Evolutionary conservation across 2,329 filamentous ascomycete genomes (phyloP), one percentile per base, ranked within the genome.

Genomic region (Penicillium aurantiogriseum): DNA sequence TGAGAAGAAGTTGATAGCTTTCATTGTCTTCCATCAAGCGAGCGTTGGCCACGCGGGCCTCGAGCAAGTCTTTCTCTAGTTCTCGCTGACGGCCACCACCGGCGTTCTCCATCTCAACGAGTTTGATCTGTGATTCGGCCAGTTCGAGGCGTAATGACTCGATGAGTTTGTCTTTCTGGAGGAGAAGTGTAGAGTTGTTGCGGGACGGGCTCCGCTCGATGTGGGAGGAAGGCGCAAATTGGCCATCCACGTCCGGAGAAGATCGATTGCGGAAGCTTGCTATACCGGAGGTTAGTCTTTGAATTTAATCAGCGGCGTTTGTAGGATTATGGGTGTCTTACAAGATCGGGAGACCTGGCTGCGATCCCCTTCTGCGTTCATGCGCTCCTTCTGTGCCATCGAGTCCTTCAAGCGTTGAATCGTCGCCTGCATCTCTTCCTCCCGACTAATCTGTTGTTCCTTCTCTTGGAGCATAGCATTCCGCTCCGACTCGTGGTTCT

Each of bases 11-110:
- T 76, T 97, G 93, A 76, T 96, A 99, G 77, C 92, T 96, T 77
- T 99, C 94, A 69, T 97, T 97, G 76, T 99, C 94, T 77, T 99
- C 94, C 90, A 97, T 94, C 62, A 99, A 81, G 45, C 92, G 86
- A 56, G 94, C 94, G 71, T 97, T 99, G 65, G 92, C 89, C 89
- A 97, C 94, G 68, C 92, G 91, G 39, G 91, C 88, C 71, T 97
- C 93, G 77, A 97, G 87, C 51, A 97, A 84, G 63, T 90, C 85
- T 67, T 89, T 88, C 77, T 97, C 92, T n/a, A 97, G 84, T 74
- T 96, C 91, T 64, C 91, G 89, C 70, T 96, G 80, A 29, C 90
- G 87, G 45, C 91, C 92, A 52, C 92, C 93, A 51, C 92, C 93
- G 75, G 90, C 87, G 73, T 97, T 96, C 76, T 97, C 92, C 54